Evolutionary conservation across 345 rosid genomes (phyloP).

Genomic region (Salix brachista): DNA sequence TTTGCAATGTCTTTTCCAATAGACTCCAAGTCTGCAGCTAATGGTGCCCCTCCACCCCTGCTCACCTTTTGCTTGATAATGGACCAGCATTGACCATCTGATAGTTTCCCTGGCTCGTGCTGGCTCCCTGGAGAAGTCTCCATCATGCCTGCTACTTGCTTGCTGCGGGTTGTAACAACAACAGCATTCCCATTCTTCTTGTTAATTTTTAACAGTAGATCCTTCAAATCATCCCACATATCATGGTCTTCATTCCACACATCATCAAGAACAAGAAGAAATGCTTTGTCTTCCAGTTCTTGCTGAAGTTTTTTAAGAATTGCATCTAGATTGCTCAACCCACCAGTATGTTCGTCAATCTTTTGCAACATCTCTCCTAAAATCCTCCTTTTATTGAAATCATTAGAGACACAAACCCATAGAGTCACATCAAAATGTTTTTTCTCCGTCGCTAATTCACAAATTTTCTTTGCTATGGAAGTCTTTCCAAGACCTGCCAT

Average conservation of each 20-base stretch:
- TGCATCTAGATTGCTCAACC: background rate
- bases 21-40: background rate
- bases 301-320: background rate
- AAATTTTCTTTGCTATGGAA: slow-evolving; percentile 9
- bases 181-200: background rate
- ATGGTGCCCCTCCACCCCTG: background rate
- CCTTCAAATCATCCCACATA: slow-evolving; percentile 10
- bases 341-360: background rate
- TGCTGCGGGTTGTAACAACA: slow-evolving; percentile 19
- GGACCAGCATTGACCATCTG: slow-evolving; percentile 15
- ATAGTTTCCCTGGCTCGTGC: background rate
- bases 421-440: slow-evolving; percentile 1
- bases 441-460: background rate
- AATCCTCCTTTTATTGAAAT: slow-evolving; percentile 1
- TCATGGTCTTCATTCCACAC: slow-evolving; percentile 15
- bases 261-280: slow-evolving; percentile 21
- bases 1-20: slow-evolving; percentile 17
- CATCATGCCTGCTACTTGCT: slow-evolving; percentile 3
- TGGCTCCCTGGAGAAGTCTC: background rate
- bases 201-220: background rate
- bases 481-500: slow-evolving; percentile 33
- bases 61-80: slow-evolving; percentile 11
- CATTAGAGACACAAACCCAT: slow-evolving; percentile 15
- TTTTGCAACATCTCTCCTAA: slow-evolving; percentile 11
- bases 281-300: slow-evolving; percentile 2